These are phyloP conservation scores for Tolypocladium sp. DNA, from an alignment of 2,329 filamentous ascomycete genomes.

Conservation along the genomic window DNA sequence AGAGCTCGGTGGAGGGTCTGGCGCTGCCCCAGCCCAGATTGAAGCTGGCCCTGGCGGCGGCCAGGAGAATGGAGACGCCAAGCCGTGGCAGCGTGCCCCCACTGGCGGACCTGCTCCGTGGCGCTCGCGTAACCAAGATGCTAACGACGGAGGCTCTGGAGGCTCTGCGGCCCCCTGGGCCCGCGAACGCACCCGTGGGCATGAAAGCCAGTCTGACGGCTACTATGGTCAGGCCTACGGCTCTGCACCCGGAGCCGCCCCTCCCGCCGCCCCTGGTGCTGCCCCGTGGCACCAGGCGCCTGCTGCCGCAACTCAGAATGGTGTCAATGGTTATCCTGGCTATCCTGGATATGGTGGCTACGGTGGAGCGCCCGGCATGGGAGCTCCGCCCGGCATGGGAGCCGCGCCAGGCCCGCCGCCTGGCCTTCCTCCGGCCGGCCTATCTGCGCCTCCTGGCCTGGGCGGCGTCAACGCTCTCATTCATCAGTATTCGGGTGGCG, in stretches of 20 bases:
- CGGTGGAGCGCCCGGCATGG: slow-evolving; percentile 18
- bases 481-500: slow-evolving; percentile 51
- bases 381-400: slow-evolving; percentile 23
- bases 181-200: slow-evolving; percentile 45
- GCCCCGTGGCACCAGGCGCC: slow-evolving; percentile 41
- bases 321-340: slow-evolving; percentile 38
- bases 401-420: slow-evolving; percentile 32
- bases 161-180: slow-evolving; percentile 51
- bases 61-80: slow-evolving; percentile 51
- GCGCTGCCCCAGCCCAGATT: slow-evolving; percentile 66
- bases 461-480: slow-evolving; percentile 56
- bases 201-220: slow-evolving; percentile 25
- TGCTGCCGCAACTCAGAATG: slow-evolving; percentile 36
- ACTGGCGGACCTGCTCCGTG: slow-evolving; percentile 80
- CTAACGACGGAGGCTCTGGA: slow-evolving; percentile 33
- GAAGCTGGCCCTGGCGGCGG: slow-evolving; percentile 65
- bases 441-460: slow-evolving; percentile 45
- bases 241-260: slow-evolving; percentile 8
- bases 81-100: slow-evolving; percentile 83
- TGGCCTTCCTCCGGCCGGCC: slow-evolving; percentile 31
- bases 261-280: slow-evolving; percentile 18
- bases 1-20: slow-evolving; percentile 75
- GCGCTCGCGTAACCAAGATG: slow-evolving; percentile 48
- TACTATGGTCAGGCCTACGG: slow-evolving; percentile 10
- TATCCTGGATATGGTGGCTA: slow-evolving; percentile 40